A percentile compares a stretch with the other conserved stretches of the same genome.
phyloP scores from a whole-genome alignment of 306 rosid genomes.

The Abrus pulchellus region DNA sequence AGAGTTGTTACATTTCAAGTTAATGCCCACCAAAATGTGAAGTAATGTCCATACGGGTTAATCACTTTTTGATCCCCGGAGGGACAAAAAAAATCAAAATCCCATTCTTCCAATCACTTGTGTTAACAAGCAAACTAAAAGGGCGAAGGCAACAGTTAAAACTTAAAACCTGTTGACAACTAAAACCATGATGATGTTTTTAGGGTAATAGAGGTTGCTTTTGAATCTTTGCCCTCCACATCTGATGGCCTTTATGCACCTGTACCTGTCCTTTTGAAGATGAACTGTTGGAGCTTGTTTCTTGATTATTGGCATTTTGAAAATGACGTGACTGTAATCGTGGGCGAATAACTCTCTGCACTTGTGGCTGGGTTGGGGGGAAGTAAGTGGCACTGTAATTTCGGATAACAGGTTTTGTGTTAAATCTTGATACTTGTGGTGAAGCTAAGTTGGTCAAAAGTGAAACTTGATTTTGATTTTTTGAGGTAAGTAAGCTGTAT shows the following conservation, averaged over 20 bases:
- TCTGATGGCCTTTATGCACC: conserved; percentile 55
- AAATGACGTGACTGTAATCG: conserved; percentile 28
- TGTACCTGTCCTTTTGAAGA: conserved; percentile 38
- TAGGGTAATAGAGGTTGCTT: neutral
- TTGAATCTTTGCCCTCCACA: conserved; percentile 63
- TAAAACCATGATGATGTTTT: neutral
- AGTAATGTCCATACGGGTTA: neutral
- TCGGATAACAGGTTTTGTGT: conserved; percentile 41
- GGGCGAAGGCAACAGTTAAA: neutral
- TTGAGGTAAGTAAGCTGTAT: conserved; percentile 45
- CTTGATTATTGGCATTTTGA: conserved; percentile 41
- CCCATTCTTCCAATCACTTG: conserved; percentile 24
- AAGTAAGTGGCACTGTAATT: conserved; percentile 31
- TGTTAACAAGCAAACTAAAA: conserved; percentile 26
- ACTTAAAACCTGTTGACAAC: conserved; percentile 38
- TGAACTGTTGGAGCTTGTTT: conserved; percentile 39
- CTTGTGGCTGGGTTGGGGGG: conserved; percentile 54
- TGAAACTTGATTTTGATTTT: conserved; percentile 47
- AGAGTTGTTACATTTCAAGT: conserved; percentile 2
- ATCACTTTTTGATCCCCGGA: conserved; percentile 2
- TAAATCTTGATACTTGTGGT: conserved; percentile 45
- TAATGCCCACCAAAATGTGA: conserved; percentile 28
- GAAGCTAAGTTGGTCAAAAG: conserved; percentile 59
- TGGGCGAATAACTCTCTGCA: neutral
- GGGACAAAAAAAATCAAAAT: conserved; percentile 35